Base-by-base conservation (phyloP, 2,329 filamentous ascomycete species). In the Niveomyces coronatus region DNA sequence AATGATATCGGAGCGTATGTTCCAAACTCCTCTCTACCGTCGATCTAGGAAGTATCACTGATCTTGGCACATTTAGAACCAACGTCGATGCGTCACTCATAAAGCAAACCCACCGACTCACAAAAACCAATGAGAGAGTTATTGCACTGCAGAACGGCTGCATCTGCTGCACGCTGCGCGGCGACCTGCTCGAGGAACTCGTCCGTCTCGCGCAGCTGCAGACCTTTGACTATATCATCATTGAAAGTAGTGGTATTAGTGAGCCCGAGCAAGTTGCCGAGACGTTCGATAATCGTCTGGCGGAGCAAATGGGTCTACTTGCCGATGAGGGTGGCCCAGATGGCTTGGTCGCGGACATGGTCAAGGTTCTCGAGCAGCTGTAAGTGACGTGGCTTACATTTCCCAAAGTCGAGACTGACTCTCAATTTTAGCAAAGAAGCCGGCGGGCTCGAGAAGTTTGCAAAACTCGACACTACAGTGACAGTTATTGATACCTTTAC, bases 401-500 rank as follows among this genome's bases (percentile, higher is more conserved):
- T 30, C n/a, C n/a, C n/a, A n/a, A n/a, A n/a, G n/a, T n/a, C n/a
- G n/a, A n/a, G n/a, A n/a, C n/a, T n/a, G n/a, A 3, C 2, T 3
- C 1, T 1, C 1, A 20, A n/a, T n/a, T n/a, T n/a, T 13, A 65
- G 62, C 0, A 68, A 70, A 3, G 58, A 70, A 15, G 64, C 74
- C 7, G 80, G 80, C 4, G 81, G 81, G 0, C 53, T 85, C 3
- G 73, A 81, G 27, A 76, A 71, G 28, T 68, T 85, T 39, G 78
- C 78, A 3, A 68, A 65, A 2, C 68, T 85, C 1, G 81, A 85
- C 48, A 85, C 80, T 0, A 80, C 79, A 1, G 79, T 82, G 17
- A 85, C 81, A 0, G 74, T 85, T 13, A 74, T 86, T 22, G 81
- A 85, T 50, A 76, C 79, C 0, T 84, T 85, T 54, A 82, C 79